A percentile compares a stretch with the other conserved stretches of the same genome.
These are phyloP conservation scores for Metschnikowia shivogae DNA, from an alignment of 805 yeast genomes.

Conservation along the genomic window DNA sequence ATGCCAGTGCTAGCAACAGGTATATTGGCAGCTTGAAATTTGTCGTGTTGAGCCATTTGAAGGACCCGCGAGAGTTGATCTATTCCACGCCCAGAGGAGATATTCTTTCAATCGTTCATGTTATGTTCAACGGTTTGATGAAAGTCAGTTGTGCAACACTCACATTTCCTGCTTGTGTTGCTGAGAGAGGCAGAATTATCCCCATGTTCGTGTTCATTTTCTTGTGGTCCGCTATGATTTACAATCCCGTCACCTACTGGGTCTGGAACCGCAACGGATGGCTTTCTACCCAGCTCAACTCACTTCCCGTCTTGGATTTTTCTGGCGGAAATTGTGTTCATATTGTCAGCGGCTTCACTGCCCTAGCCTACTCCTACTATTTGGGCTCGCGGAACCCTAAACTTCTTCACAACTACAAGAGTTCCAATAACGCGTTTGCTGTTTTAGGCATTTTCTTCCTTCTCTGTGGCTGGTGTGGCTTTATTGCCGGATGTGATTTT, in stretches of 20 bases:
- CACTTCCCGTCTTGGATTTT: conserved; percentile 39
- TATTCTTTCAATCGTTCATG: conserved; percentile 33
- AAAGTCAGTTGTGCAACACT: conserved; percentile 36
- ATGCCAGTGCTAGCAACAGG: conserved; percentile 29
- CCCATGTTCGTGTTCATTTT: conserved; percentile 40
- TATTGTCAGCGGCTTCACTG: conserved; percentile 43
- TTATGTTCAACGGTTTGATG: conserved; percentile 37
- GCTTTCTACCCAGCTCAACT: conserved; percentile 32
- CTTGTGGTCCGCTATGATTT: conserved; percentile 37
- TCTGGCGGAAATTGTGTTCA: conserved; percentile 46
- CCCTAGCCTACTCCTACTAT: conserved; percentile 39
- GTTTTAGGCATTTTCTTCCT: conserved; percentile 26
- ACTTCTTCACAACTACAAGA: conserved; percentile 32
- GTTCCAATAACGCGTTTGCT: conserved; percentile 32
- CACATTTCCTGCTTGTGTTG: conserved; percentile 42
- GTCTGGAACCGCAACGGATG: conserved; percentile 43
- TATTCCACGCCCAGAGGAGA: conserved; percentile 38
- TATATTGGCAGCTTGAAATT: conserved; percentile 34
- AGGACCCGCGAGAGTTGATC: conserved; percentile 5
- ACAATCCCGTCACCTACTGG: conserved; percentile 44
- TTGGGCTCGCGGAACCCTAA: conserved; percentile 42
- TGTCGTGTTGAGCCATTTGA: conserved; percentile 21
- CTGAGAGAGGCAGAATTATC: conserved; percentile 39
- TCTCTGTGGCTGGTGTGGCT: conserved; percentile 40
- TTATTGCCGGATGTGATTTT: conserved; percentile 41